A percentile compares a stretch with the other conserved stretches of the same genome.
These are phyloP conservation scores for Knufia fluminis DNA, from an alignment of 2,329 filamentous ascomycete genomes.

Conservation along the genomic window DNA sequence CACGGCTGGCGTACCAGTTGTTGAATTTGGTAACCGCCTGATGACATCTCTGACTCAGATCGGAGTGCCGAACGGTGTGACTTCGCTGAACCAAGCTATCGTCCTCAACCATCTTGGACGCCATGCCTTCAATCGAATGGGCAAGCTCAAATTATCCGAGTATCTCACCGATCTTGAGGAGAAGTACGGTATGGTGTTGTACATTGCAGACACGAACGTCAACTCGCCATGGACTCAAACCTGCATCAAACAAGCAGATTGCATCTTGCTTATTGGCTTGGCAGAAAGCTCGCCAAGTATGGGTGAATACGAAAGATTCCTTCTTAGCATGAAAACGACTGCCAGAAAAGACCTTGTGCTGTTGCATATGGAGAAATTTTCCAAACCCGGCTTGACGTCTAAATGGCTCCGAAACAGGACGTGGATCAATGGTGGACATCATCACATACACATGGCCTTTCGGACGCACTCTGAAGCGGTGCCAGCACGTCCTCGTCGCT, in stretches of 20 bases:
- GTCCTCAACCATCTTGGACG: slow-evolving; percentile 91
- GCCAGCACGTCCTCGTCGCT: slow-evolving; percentile 58
- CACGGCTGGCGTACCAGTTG: slow-evolving; percentile 80
- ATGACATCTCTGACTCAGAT: slow-evolving; percentile 84
- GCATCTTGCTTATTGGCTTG: slow-evolving; percentile 82
- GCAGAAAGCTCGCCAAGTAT: slow-evolving; percentile 84
- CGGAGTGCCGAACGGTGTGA: slow-evolving; percentile 79
- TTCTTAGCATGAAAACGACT: slow-evolving; percentile 94
- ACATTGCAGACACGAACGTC: slow-evolving; percentile 92
- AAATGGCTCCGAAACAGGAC: slow-evolving; percentile 86
- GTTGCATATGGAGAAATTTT: slow-evolving; percentile 81
- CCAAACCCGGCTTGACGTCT: slow-evolving; percentile 70
- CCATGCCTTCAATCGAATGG: slow-evolving; percentile 95
- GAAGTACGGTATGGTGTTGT: slow-evolving; percentile 90
- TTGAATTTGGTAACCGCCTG: slow-evolving; percentile 85
- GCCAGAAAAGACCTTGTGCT: slow-evolving; percentile 87
- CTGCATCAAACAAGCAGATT: slow-evolving; percentile 93
- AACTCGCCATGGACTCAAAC: slow-evolving; percentile 98
- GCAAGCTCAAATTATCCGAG: slow-evolving; percentile 88
- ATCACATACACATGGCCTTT: slow-evolving; percentile 94
- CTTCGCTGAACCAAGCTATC: slow-evolving; percentile 82
- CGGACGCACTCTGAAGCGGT: slow-evolving; percentile 66
- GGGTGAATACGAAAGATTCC: slow-evolving; percentile 92
- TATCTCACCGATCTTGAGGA: slow-evolving; percentile 96
- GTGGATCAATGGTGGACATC: slow-evolving; percentile 97